These are phyloP conservation scores for Trichoderma atrobrunneum DNA, from an alignment of 2,329 filamentous ascomycete species.

Conservation along the genomic window DNA sequence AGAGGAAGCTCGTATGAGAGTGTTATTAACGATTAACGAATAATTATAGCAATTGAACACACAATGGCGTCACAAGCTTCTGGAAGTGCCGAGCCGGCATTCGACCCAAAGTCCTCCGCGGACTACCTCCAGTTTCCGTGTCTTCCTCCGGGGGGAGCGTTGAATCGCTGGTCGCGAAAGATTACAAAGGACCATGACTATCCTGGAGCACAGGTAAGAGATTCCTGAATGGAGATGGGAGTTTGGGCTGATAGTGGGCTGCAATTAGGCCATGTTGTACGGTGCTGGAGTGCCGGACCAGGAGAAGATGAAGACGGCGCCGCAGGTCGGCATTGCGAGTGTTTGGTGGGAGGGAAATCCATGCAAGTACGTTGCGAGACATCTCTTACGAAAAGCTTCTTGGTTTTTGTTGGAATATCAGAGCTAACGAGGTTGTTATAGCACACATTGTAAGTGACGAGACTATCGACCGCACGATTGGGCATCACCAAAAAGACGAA, in stretches of 20 bases:
- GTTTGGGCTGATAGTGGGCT: background rate
- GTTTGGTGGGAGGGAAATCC: constrained; percentile 99
- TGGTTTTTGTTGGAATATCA: background rate
- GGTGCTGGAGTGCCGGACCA: constrained; percentile 82
- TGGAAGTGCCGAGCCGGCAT: constrained; percentile 24
- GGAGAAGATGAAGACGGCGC: constrained; percentile 82
- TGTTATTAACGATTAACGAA: background rate
- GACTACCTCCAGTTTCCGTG: constrained; percentile 55
- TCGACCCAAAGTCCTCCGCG: constrained; percentile 44
- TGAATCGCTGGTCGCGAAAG: constrained; percentile 84
- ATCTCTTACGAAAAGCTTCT: too few species aligned
- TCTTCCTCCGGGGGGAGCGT: constrained; percentile 50
- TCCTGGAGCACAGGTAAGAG: constrained; percentile 75
- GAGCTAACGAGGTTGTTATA: constrained; percentile 21
- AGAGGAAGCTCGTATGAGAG: background rate
- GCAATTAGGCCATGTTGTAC: constrained; percentile 85
- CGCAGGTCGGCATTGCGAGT: constrained; percentile 85
- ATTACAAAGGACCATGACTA: constrained; percentile 86
- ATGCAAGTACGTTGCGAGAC: constrained; percentile 69
- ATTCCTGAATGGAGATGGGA: background rate
- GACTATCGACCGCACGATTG: background rate
- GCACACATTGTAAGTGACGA: constrained; percentile 41
- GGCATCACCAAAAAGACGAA: background rate
- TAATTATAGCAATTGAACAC: constrained; percentile 1
- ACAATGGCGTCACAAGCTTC: constrained; percentile 29